phyloP scores from a whole-genome alignment of 805 yeast genomes.

The Alloascoidea africana region DNA sequence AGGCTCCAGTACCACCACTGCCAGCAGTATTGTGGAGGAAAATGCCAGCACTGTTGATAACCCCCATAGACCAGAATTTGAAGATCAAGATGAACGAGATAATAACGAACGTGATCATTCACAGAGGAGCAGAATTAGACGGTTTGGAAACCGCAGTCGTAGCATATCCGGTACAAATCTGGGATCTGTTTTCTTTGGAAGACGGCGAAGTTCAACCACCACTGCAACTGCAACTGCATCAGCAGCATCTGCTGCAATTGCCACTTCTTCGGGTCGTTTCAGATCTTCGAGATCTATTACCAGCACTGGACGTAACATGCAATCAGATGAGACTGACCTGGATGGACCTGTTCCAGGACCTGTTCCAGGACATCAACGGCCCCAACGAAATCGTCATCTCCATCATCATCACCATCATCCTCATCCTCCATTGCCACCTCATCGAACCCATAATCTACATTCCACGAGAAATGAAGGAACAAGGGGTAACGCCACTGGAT shows the following conservation, averaged over 20 bases:
- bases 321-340: too few species aligned
- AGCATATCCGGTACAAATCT: too few species aligned
- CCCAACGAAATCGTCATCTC: too few species aligned
- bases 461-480: too few species aligned
- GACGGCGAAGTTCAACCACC: too few species aligned
- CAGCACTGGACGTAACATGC: conserved; percentile 7
- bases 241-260: conserved; percentile 5
- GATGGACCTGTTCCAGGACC: too few species aligned
- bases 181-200: too few species aligned
- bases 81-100: background rate
- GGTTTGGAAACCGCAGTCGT: too few species aligned
- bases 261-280: conserved; percentile 8
- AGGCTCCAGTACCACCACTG: background rate
- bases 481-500: too few species aligned
- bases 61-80: background rate
- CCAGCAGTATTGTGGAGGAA: background rate
- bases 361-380: too few species aligned
- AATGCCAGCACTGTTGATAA: background rate
- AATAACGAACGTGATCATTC: conserved; percentile 3
- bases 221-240: conserved; percentile 2
- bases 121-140: conserved; percentile 4
- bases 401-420: conserved; percentile 4
- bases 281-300: conserved; percentile 7
- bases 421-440: too few species aligned
- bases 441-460: too few species aligned